phyloP scores from a whole-genome alignment of 257 asterid genomes.

The Capsicum baccatum region DNA sequence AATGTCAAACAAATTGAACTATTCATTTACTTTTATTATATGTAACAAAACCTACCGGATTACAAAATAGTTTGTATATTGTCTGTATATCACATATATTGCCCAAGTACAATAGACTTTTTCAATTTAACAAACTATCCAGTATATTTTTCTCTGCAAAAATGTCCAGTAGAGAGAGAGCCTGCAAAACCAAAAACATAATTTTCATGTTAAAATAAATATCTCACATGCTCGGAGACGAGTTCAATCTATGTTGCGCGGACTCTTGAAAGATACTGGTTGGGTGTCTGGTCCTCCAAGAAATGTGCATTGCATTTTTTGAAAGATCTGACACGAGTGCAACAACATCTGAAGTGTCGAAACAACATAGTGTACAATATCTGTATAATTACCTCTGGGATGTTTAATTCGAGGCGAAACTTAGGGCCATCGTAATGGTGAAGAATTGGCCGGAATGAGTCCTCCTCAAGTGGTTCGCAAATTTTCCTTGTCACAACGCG shows the following conservation, averaged over 20 bases:
- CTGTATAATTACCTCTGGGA: slow-evolving; percentile 72
- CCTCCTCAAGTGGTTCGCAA: slow-evolving; percentile 94
- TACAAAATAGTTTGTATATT: not conserved
- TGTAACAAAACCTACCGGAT: not conserved
- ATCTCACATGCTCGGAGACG: not conserved
- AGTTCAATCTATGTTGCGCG: not conserved
- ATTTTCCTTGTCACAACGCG: slow-evolving; percentile 78
- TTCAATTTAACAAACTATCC: slow-evolving; percentile 22
- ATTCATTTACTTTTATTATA: not conserved
- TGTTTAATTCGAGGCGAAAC: slow-evolving; percentile 86
- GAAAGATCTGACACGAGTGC: not conserved
- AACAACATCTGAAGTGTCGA: not conserved
- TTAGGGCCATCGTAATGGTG: slow-evolving; percentile 98
- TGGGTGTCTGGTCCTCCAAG: not conserved
- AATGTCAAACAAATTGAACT: not conserved
- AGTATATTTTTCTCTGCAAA: slow-evolving; percentile 55
- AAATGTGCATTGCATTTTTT: not conserved
- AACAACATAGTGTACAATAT: not conserved
- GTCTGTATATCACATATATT: slow-evolving; percentile 18
- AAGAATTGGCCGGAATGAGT: slow-evolving; percentile 92
- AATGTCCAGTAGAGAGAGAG: slow-evolving; percentile 84
- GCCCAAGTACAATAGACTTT: not conserved
- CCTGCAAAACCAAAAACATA: slow-evolving; percentile 51
- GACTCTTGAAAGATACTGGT: not conserved
- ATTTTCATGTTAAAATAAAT: not conserved